Evolutionary conservation across 495 filamentous ascomycete genomes (phyloP), one percentile per base, ranked within the genome.

Genomic region (Podospora appendiculata): DNA sequence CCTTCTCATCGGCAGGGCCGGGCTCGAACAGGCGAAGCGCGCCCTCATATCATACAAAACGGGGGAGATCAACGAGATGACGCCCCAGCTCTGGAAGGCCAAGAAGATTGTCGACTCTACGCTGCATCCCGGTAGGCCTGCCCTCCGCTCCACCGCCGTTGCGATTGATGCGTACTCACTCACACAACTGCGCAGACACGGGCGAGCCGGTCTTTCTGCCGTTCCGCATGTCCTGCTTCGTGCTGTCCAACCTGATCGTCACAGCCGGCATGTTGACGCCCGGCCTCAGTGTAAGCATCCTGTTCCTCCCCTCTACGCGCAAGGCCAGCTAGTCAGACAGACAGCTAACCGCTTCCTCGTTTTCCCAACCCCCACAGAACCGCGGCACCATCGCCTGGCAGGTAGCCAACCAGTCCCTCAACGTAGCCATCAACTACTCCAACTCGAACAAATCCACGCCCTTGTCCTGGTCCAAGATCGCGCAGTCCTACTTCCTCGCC

Each of bases 251-350:
- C 66, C 73, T 98, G 60, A 77, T 97, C 43, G 92, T 97, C 48
- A 98, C 93, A n/a, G 94, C 84, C 4, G 93, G 94, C 61, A 98
- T 97, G 94, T 83, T 98, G 48, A 93, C 90, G 18, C 93, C 93
- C 0, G 85, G 87, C 7, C 77, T 93, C 25, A 68, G 78, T 56
- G 85, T 87, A 73, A 17, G 73, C 50, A 58, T 38, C 56, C 47
- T n/a, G n/a, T 56, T 45, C 41, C 43, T 50, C n/a, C 51, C 51
- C n/a, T 13, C 36, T 11, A 13, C 36, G 8, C 10, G 8, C 36
- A n/a, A n/a, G n/a, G n/a, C n/a, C n/a, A n/a, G n/a, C n/a, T n/a
- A n/a, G n/a, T n/a, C n/a, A n/a, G n/a, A 45, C n/a, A n/a, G n/a
- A n/a, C 5, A 17, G 18, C 14, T 39, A 36, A 25, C 36, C 25